Evolutionary conservation across 148 eudicot species (phyloP), one percentile per base, ranked within the genome.

Genomic region (Rhododendron molle): DNA sequence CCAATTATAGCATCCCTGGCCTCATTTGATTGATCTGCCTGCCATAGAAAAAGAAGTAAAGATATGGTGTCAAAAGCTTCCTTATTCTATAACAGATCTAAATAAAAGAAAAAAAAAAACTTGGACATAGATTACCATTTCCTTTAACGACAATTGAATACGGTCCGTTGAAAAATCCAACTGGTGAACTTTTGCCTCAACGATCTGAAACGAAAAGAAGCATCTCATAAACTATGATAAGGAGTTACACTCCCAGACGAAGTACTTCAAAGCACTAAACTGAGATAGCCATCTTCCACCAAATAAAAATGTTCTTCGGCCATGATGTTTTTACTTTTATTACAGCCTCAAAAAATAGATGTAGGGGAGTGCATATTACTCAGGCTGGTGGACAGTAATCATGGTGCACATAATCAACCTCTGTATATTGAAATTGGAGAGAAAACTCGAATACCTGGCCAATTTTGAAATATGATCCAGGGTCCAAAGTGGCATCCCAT

Each of bases 131-230:
- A 84, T 91, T 93, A 96, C 99, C 90, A 89, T 88, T 85, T 94
- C 98, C 88, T 95, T 97, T 20, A 97, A 86, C 26, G 99, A 97
- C 83, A 97, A 88, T 85, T 92, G 95, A 85, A 97, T 95, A 83
- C 98, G 99, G 83, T 93, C 96, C 12, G 90, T 91, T 49, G 95
- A 86, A 87, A 93, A 97, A 89, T 97, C 98, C 84, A 97, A 87
- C 81, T 93, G 98, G 89, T 92, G 92, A 89, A 97, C 98, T 88
- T 95, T 97, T 85, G 99, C 99, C 85, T 95, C 98, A 83, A 95
- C 88, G 87, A 93, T 85, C 99, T 97, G 91, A 88, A 89, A 85
- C 30, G 47, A 80, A 79, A 88, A 83, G 67, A 30, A 85, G 82
- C 73, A 26, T 46, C 81, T 78, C 71, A 80, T 84, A 65, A 84